phyloP scores from a whole-genome alignment of 75 land plant genomes.

The Selaginella tamariscina region DNA sequence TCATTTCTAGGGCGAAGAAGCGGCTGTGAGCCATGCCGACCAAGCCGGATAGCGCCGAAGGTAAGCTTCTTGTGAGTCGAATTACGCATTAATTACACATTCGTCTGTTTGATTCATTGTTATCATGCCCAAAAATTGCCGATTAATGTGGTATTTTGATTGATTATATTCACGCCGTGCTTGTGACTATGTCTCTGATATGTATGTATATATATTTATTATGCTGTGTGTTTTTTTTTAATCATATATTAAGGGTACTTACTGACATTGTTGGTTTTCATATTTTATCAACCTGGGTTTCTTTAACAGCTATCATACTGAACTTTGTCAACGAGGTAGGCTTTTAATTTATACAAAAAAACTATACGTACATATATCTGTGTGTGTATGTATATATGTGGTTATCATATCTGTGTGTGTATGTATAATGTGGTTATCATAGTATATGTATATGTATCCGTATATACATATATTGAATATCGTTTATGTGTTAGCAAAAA shows the following conservation, averaged over 20 bases:
- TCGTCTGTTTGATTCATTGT: not conserved
- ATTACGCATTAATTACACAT: not conserved
- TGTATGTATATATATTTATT: not conserved
- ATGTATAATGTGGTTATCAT: not conserved
- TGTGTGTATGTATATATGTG: not conserved
- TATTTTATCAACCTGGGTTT: slow-evolving; percentile 4
- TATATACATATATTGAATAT: not conserved
- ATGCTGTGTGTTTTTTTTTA: not conserved
- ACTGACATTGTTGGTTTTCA: not conserved
- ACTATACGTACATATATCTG: too few relatives aligned
- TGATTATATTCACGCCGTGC: not conserved
- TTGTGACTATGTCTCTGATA: not conserved
- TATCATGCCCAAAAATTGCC: not conserved
- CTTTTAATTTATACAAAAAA: not conserved
- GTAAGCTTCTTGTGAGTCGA: slow-evolving; percentile 15
- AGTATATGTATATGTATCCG: not conserved
- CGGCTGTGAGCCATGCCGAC: too few relatives aligned
- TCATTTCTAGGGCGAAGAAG: too few relatives aligned
- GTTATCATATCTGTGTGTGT: too few relatives aligned
- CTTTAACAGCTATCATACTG: slow-evolving; percentile 57
- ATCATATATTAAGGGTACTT: not conserved
- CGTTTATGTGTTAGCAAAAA: not conserved
- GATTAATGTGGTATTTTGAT: not conserved
- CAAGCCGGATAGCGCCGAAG: slow-evolving; percentile 22
- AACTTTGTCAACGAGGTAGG: slow-evolving; percentile 72